These are phyloP conservation scores for Trichosporon asahii DNA, from an alignment of 1,284 basidiomycete genomes.

Conservation along the genomic window DNA sequence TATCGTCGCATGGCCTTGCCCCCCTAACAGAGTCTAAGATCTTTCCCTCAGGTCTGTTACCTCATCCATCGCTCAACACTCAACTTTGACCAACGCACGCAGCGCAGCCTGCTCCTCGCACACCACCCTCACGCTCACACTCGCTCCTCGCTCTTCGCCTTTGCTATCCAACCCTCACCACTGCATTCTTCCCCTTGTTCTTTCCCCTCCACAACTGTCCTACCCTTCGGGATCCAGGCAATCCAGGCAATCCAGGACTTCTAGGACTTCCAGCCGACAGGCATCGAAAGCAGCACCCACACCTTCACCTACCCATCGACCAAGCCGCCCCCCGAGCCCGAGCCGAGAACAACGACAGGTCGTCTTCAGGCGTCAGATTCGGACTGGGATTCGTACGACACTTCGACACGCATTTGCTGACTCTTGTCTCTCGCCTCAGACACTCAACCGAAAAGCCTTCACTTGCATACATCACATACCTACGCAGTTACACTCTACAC, in stretches of 20 bases:
- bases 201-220: background rate
- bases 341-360: slow-evolving; percentile 11
- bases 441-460: slow-evolving; percentile 10
- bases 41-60: background rate
- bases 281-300: background rate
- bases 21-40: slow-evolving; percentile 7
- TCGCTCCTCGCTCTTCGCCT: background rate
- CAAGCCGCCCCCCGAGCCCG: background rate
- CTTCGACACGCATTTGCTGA: background rate
- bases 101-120: background rate
- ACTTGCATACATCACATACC: slow-evolving; percentile 5
- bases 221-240: background rate
- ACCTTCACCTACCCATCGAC: no score
- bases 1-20: slow-evolving; percentile 8
- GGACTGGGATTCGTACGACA: slow-evolving; percentile 11
- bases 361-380: slow-evolving; percentile 6
- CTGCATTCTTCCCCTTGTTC: slow-evolving; percentile 3
- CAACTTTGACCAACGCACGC: background rate
- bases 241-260: background rate
- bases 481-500: slow-evolving; percentile 10
- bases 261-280: background rate
- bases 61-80: slow-evolving; percentile 9
- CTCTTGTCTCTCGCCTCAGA: background rate
- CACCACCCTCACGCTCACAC: background rate
- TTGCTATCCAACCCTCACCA: background rate